A percentile compares a stretch with the other conserved stretches of the same genome.
Conservation (phyloP, 1,139 yeast species). For the Pneumocystis murina region DNA sequence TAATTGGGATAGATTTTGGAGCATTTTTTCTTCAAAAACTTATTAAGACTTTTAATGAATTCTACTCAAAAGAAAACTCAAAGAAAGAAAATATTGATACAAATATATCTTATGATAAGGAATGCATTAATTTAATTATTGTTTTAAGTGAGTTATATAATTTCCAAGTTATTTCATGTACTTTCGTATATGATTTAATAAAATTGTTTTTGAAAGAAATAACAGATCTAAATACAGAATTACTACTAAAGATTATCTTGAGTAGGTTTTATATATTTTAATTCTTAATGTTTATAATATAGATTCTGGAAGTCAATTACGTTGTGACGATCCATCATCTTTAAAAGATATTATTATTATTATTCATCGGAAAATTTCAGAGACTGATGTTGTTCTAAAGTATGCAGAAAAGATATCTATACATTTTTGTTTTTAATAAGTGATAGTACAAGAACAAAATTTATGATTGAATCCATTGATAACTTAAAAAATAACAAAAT, state of each 20-base stretch:
- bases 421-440: constrained; percentile 16
- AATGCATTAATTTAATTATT: constrained; percentile 55
- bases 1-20: constrained; percentile 79
- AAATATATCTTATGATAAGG: constrained; percentile 31
- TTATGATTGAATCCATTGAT: constrained; percentile 68
- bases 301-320: constrained; percentile 64
- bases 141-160: constrained; percentile 63
- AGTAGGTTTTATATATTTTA: constrained; percentile 17
- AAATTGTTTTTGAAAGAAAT: constrained; percentile 41
- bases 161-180: constrained; percentile 60
- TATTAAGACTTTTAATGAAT: constrained; percentile 46
- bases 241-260: constrained; percentile 54
- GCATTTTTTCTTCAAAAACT: constrained; percentile 69
- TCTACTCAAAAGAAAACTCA: background rate
- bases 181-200: constrained; percentile 63
- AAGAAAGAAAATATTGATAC: constrained; percentile 14
- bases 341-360: constrained; percentile 59
- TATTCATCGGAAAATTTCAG: constrained; percentile 37
- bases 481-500: constrained; percentile 76
- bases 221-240: constrained; percentile 60
- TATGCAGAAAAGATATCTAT: constrained; percentile 12
- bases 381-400: constrained; percentile 27
- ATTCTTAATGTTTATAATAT: background rate
- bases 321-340: constrained; percentile 80
- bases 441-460: constrained; percentile 49